A percentile compares a stretch with the other conserved stretches of the same genome.
phyloP scores from a whole-genome alignment of 2,329 filamentous ascomycete genomes.

The Ilyonectria sp. region DNA sequence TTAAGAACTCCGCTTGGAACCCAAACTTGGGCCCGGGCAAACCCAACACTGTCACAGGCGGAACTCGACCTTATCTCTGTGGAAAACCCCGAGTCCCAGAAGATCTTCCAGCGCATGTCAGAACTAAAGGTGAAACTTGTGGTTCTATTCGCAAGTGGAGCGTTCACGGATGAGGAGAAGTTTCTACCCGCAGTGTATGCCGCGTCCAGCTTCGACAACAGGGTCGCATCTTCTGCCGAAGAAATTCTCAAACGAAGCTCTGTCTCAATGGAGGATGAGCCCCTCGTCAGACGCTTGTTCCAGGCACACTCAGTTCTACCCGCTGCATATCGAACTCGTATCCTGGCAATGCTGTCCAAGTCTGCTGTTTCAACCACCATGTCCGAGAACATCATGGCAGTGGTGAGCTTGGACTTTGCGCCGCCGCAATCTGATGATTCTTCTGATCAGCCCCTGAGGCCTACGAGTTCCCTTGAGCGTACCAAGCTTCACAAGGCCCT shows the following conservation, averaged over 20 bases:
- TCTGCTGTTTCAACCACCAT: constrained; percentile 82
- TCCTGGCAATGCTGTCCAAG: constrained; percentile 82
- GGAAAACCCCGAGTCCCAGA: constrained; percentile 74
- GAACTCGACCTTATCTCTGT: constrained; percentile 52
- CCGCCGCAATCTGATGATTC: constrained; percentile 40
- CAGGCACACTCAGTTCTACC: constrained; percentile 80
- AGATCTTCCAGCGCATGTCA: constrained; percentile 58
- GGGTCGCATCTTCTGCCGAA: constrained; percentile 87
- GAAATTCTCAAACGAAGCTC: constrained; percentile 88
- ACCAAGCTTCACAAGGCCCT: constrained; percentile 86
- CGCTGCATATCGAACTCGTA: constrained; percentile 82
- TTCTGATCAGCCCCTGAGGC: constrained; percentile 45
- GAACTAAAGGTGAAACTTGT: constrained; percentile 72
- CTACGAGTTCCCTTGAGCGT: constrained; percentile 77
- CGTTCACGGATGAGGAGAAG: constrained; percentile 87
- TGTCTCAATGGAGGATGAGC: constrained; percentile 79
- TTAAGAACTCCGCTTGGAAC: constrained; percentile 51
- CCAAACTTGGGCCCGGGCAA: constrained; percentile 50
- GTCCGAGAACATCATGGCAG: constrained; percentile 75
- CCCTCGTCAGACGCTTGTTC: constrained; percentile 77
- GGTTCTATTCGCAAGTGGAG: constrained; percentile 84
- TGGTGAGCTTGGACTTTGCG: constrained; percentile 78
- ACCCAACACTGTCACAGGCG: constrained; percentile 51
- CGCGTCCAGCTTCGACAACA: constrained; percentile 84
- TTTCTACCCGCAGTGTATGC: constrained; percentile 89